Conservation (phyloP, 2,329 filamentous ascomycete genomes). For the Aspergillus ibericus region DNA sequence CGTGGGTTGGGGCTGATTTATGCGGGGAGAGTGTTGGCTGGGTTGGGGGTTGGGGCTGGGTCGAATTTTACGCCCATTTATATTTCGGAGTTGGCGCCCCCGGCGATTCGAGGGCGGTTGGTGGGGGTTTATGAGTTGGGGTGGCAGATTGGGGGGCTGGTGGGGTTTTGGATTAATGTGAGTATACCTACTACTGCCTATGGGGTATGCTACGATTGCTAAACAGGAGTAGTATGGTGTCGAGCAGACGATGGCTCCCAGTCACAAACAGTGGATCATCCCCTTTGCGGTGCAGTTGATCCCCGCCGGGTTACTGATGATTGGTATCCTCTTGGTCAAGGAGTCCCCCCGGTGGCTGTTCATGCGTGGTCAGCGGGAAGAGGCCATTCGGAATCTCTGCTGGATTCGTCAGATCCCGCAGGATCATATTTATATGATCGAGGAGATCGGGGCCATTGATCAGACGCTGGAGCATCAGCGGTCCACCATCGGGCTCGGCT, state of each 20-base stretch:
- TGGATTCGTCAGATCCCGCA: conserved; percentile 45
- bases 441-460: conserved; percentile 72
- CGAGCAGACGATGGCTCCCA: conserved; percentile 32
- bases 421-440: conserved; percentile 63
- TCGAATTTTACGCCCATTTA: conserved; percentile 62
- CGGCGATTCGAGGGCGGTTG: conserved; percentile 59
- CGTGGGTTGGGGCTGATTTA: conserved; percentile 64
- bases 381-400: conserved; percentile 58
- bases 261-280: conserved; percentile 43
- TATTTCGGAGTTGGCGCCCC: conserved; percentile 59
- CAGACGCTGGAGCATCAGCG: conserved; percentile 66
- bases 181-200: too few relatives aligned
- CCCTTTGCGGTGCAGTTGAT: conserved; percentile 45
- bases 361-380: conserved; percentile 65
- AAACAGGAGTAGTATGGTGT: conserved; percentile 53
- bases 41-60: conserved; percentile 57
- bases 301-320: conserved; percentile 46
- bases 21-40: conserved; percentile 58
- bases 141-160: conserved; percentile 54
- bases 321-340: conserved; percentile 61
- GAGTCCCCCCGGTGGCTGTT: conserved; percentile 71
- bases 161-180: conserved; percentile 54
- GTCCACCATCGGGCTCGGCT: conserved; percentile 64
- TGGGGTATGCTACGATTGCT: not conserved
- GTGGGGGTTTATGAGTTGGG: conserved; percentile 59